Conservation (phyloP, 1,139 yeast species). For the Martiniozyma asiatica region DNA sequence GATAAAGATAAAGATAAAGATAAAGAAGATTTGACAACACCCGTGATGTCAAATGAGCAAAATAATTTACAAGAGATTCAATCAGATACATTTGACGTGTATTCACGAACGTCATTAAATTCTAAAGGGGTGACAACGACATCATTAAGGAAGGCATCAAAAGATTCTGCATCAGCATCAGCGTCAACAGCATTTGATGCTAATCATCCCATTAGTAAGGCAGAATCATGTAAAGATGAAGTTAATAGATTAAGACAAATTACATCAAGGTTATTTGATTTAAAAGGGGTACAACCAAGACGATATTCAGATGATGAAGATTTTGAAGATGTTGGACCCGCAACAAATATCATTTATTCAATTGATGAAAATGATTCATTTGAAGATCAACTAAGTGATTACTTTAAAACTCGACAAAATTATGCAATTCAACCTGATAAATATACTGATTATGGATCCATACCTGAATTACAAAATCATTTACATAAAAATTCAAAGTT, state of each 20-base stretch:
- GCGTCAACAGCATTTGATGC: too few relatives aligned
- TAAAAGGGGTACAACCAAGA: slow-evolving; percentile 59
- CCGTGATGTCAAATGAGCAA: slow-evolving; percentile 1
- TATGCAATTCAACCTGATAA: too few relatives aligned
- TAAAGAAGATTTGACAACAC: slow-evolving; percentile 1
- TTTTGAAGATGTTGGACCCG: slow-evolving; percentile 7
- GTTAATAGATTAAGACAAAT: slow-evolving; percentile 43
- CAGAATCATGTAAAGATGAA: slow-evolving; percentile 5
- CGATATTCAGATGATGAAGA: slow-evolving; percentile 45
- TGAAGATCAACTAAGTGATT: slow-evolving; percentile 8
- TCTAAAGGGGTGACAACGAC: slow-evolving; percentile 9
- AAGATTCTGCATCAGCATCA: slow-evolving; percentile 4
- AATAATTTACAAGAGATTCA: slow-evolving; percentile 2
- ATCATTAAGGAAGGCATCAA: slow-evolving; percentile 5
- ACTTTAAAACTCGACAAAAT: slow-evolving; percentile 1
- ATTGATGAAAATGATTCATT: slow-evolving; percentile 6
- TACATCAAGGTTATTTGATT: slow-evolving; percentile 59
- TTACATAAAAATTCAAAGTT: slow-evolving; percentile 19
- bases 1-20: too few relatives aligned
- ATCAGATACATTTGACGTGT: slow-evolving; percentile 9
- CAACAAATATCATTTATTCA: slow-evolving; percentile 3
- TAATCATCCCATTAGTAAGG: neutral
- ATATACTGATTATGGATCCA: slow-evolving; percentile 11
- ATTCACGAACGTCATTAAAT: slow-evolving; percentile 9
- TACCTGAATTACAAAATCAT: slow-evolving; percentile 15